Conservation (phyloP, 306 rosid genomes). For the Cucumis sativus region Cucumber_9930_V3 NC_026659.2:27147001-27147500, state of each 20-base stretch:
- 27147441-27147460: no score
- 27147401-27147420: background rate
- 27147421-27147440: background rate
- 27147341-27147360: background rate
- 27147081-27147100: background rate
- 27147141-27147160: background rate
- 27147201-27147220: background rate
- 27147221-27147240: background rate
- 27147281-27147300: background rate
- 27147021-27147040: background rate
- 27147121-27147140: background rate
- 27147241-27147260: background rate
- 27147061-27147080: background rate
- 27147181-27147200: background rate
- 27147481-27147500: no score
- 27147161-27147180: background rate
- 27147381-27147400: background rate
- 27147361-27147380: background rate
- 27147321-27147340: background rate
- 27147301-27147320: background rate
- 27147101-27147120: background rate
- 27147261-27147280: no score
- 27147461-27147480: no score
- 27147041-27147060: no score
- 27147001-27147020: background rate